Evolutionary conservation across 1,284 basidiomycete genomes (phyloP).

Genomic region (Wallemia hederae): DNA sequence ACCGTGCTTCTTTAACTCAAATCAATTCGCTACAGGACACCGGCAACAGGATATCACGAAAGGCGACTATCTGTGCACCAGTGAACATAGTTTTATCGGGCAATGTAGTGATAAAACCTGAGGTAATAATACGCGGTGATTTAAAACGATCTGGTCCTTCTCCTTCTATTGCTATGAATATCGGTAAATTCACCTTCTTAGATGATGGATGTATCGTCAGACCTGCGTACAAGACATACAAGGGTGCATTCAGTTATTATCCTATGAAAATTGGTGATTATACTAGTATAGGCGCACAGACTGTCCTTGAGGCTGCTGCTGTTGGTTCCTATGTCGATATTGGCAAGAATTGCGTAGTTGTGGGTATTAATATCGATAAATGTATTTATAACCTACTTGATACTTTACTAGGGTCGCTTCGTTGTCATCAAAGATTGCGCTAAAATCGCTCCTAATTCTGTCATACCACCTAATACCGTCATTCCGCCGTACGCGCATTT

Average conservation of each 20-base stretch:
- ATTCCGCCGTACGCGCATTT: slow-evolving; percentile 66
- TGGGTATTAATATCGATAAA: slow-evolving; percentile 20
- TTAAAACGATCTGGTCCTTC: slow-evolving; percentile 51
- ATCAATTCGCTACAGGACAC: slow-evolving; percentile 22
- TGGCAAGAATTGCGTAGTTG: slow-evolving; percentile 78
- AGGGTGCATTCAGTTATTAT: slow-evolving; percentile 74
- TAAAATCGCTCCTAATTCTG: slow-evolving; percentile 53
- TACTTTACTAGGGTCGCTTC: slow-evolving; percentile 49
- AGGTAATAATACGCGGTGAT: slow-evolving; percentile 67
- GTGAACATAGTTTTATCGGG: slow-evolving; percentile 92
- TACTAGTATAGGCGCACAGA: slow-evolving; percentile 64
- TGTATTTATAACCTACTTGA: neutral
- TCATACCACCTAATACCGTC: slow-evolving; percentile 73
- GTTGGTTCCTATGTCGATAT: slow-evolving; percentile 87
- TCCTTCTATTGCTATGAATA: slow-evolving; percentile 65
- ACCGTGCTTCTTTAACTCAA: neutral
- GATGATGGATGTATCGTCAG: slow-evolving; percentile 64
- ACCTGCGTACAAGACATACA: slow-evolving; percentile 23
- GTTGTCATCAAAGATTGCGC: slow-evolving; percentile 89
- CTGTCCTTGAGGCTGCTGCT: slow-evolving; percentile 71
- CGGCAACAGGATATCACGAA: slow-evolving; percentile 73
- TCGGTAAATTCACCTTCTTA: slow-evolving; percentile 74
- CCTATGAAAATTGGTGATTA: slow-evolving; percentile 90
- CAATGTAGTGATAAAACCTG: slow-evolving; percentile 76
- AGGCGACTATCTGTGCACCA: slow-evolving; percentile 73